Evolutionary conservation across 2,329 filamentous ascomycete species (phyloP).

Genomic region (Fusarium fracticaudum): DNA sequence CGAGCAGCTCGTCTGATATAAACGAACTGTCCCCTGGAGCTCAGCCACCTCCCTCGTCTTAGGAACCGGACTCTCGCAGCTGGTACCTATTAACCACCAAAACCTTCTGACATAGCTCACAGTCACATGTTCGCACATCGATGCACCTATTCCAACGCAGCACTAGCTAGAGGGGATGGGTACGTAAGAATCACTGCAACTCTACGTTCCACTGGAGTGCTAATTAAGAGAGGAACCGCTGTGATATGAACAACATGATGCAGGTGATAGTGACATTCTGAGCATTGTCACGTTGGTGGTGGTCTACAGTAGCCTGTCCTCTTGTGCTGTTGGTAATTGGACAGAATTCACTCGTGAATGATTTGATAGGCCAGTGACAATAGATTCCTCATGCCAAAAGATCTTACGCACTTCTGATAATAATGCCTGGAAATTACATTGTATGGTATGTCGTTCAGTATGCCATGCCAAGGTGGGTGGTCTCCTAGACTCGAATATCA

Average conservation of each 20-base stretch:
- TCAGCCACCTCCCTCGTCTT: neutral
- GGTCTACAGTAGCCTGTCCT: neutral
- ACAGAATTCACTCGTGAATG: neutral
- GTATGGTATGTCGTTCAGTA: neutral
- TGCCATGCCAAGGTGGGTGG: neutral
- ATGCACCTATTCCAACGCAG: constrained; percentile 3
- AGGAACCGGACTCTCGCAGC: neutral
- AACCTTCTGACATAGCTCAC: neutral
- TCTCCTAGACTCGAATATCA: neutral
- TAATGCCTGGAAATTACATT: neutral
- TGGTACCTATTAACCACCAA: neutral
- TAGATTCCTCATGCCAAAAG: neutral
- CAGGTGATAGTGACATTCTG: constrained; percentile 11
- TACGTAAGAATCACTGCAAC: neutral
- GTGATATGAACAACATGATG: constrained; percentile 20
- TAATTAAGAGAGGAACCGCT: constrained; percentile 9
- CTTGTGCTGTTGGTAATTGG: neutral
- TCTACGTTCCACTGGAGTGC: neutral
- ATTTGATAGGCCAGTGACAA: constrained; percentile 7
- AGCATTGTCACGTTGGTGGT: constrained; percentile 4
- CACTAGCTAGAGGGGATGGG: neutral
- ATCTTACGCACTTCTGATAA: constrained; percentile 1
- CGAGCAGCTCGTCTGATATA: neutral
- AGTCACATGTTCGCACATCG: constrained; percentile 30
- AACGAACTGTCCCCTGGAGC: neutral